phyloP scores from a whole-genome alignment of 106 monocot genomes.

The Iris macrosiphon region DNA sequence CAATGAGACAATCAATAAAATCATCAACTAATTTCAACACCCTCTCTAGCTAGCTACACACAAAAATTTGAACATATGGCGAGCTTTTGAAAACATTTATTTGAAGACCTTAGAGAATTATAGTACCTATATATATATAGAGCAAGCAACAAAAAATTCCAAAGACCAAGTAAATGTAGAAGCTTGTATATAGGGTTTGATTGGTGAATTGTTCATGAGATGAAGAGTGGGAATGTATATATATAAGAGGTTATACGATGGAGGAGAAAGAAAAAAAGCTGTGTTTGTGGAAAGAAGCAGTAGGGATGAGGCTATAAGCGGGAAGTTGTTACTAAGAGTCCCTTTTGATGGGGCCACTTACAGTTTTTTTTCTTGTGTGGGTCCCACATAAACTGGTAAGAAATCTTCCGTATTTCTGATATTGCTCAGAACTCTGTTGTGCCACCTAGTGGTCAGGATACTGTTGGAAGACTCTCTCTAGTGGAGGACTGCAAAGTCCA shows the following conservation, averaged over 20 bases:
- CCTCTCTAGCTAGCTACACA: background rate
- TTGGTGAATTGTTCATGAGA: too few species aligned
- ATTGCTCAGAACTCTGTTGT: background rate
- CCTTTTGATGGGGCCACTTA: constrained; percentile 8
- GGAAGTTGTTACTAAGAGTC: constrained; percentile 39
- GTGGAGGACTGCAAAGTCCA: background rate
- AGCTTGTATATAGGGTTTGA: too few species aligned
- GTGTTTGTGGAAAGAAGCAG: constrained; percentile 3
- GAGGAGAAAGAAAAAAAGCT: too few species aligned
- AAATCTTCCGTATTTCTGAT: constrained; percentile 22
- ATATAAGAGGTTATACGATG: background rate
- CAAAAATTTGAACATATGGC: background rate
- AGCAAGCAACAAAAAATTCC: background rate
- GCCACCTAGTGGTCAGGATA: background rate
- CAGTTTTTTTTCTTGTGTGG: background rate
- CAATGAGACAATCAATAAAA: too few species aligned
- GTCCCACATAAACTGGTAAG: background rate
- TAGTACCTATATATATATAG: background rate
- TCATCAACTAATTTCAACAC: too few species aligned
- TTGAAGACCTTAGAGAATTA: background rate
- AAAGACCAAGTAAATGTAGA: background rate
- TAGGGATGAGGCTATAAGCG: background rate
- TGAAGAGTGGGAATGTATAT: background rate
- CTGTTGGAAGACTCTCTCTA: background rate
- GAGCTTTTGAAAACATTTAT: background rate